A percentile compares a stretch with the other conserved stretches of the same genome.
Evolutionary conservation across 139 green algal species (phyloP).

Genomic region (Micractinium conductrix): DNA sequence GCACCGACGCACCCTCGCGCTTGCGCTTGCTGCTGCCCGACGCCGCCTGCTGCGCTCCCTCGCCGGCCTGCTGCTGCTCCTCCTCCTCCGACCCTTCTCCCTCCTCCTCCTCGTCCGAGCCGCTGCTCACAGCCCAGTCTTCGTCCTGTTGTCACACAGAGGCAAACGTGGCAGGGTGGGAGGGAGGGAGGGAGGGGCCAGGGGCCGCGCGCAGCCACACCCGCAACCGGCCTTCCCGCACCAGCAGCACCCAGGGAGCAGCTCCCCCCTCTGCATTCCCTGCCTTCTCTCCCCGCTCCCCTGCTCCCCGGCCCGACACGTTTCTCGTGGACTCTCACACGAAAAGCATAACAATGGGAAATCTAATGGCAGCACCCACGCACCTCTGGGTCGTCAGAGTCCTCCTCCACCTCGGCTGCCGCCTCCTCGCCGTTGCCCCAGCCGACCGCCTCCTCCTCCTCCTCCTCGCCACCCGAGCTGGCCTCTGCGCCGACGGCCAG

Average conservation of each 20-base stretch:
- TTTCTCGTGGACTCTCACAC: no score
- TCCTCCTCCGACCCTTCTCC: no score
- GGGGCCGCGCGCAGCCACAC: no score
- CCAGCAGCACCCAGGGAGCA: no score
- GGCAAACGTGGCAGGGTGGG: neutral
- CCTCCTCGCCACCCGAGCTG: conserved; percentile 30
- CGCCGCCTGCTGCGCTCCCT: no score
- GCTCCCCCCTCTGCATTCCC: no score
- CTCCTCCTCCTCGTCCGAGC: conserved; percentile 38
- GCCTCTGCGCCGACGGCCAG: conserved; percentile 29
- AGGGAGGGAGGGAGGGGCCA: neutral
- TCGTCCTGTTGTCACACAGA: conserved; percentile 34
- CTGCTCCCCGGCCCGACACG: no score
- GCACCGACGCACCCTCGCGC: neutral
- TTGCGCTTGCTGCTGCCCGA: neutral
- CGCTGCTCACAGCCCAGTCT: conserved; percentile 36
- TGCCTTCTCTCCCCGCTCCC: no score
- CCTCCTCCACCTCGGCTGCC: neutral
- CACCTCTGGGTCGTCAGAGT: conserved; percentile 41
- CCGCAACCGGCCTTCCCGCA: no score
- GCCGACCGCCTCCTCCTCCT: neutral
- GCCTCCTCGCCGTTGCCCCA: neutral
- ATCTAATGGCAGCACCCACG: neutral
- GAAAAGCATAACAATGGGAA: no score
- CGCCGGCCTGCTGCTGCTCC: neutral